Evolutionary conservation across 495 filamentous ascomycete species (phyloP), one percentile per base, ranked within the genome.

Genomic region (Acidiella bohemica): DNA sequence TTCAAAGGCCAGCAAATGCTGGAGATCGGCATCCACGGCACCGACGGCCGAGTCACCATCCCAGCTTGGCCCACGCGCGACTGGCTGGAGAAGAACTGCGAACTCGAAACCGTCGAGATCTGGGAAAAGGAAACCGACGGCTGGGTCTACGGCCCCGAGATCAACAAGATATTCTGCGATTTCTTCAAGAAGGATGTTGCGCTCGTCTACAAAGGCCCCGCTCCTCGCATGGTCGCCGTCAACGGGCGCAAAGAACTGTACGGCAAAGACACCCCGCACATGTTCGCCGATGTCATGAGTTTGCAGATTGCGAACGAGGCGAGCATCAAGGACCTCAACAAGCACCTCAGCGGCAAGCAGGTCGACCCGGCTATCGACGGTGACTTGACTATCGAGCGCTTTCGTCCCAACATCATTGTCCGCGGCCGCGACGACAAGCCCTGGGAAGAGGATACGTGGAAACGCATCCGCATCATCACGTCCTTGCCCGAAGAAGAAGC

Each of bases 311-410:
- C 56, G 9, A 39, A 21, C 19, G 51, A 61, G 30, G 45, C 58
- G 23, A 68, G 63, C 9, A 57, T 76, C 10, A 40, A 41, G 9
- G 59, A 64, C 34, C 53, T 64, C 5, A 64, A 64, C 39, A n/a
- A 21, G 11, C 53, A 55, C 3, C 51, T 64, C 7, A n/a, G n/a
- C n/a, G n/a, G n/a, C n/a, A 27, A 48, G 16, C 34, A 50, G 16
- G 47, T 54, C 11, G 47, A 57, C 14, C 24, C 21, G 14, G 30
- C 24, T 19, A 18, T 39, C 28, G 18, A 20, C 17, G n/a, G n/a
- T n/a, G 38, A n/a, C 24, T 47, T 62, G 32, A 52, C 45, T 21
- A 53, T 73, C 19, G 66, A 71, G 32, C 61, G 61, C 17, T 64
- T 64, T 44, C 50, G 61, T 5, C 61, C 61, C 4, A 64, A 64